Conservation (phyloP, 2,329 filamentous ascomycete species). For the Botrytis deweyae region DNA sequence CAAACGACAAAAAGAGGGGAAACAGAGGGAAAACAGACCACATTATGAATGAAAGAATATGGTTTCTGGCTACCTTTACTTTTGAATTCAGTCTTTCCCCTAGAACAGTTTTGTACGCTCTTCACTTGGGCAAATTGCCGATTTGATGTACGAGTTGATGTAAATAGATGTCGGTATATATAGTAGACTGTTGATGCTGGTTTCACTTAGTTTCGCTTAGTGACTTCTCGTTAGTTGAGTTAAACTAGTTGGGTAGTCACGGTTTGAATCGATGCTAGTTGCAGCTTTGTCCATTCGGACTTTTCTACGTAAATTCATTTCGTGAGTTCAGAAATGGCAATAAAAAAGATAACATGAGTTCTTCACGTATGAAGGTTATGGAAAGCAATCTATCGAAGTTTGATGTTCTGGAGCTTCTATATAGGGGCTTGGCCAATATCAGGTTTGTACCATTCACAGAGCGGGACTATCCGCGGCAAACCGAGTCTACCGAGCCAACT, state of each 20-base stretch:
- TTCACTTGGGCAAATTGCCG: too few species aligned
- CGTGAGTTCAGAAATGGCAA: not conserved
- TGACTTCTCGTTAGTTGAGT: not conserved
- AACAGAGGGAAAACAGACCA: too few species aligned
- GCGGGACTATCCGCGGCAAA: not conserved
- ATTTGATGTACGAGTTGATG: not conserved
- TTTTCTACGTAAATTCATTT: not conserved
- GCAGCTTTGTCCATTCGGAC: not conserved
- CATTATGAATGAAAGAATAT: too few species aligned
- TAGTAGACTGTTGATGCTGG: not conserved
- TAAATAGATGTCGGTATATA: not conserved
- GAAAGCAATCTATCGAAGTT: not conserved
- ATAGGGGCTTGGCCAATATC: not conserved
- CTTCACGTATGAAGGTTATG: not conserved
- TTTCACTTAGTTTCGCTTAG: not conserved
- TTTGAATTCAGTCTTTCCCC: accelerated
- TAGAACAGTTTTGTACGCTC: not conserved
- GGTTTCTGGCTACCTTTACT: not conserved
- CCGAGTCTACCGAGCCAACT: conserved; percentile 16
- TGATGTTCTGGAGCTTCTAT: not conserved
- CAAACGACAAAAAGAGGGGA: too few species aligned
- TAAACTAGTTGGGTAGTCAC: not conserved
- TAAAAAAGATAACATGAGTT: not conserved
- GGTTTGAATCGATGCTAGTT: not conserved
- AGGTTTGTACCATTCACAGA: not conserved